Evolutionary conservation across 768 basidiomycete species (phyloP), one percentile per base, ranked within the genome.

Genomic region (Lactifluus hygrophoroides): DNA sequence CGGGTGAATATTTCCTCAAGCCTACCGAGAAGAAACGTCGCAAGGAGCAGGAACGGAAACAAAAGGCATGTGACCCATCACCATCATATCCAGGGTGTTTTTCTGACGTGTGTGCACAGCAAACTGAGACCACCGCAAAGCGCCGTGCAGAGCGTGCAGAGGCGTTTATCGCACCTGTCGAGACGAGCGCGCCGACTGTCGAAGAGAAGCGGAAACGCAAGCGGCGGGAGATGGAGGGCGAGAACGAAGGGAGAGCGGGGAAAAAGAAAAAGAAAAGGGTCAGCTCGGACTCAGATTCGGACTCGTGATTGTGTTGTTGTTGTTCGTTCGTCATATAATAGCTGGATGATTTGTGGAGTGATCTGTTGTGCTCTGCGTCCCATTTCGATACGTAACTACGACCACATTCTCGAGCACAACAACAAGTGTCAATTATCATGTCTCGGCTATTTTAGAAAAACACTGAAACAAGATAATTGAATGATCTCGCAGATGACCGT

Each of bases 1-100:
- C 88, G 2, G 96, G 96, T 74, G 96, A 98, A 68, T 98, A 98
- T 69, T 99, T 98, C 78, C 86, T 99, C 74, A 96, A 95, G 69
- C 75, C 88, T 17, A 78, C 82, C 58, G 90, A 98, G 69, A 95
- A 89, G 75, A 86, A 86, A 63, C 82, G 80, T 3, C 78, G 83
- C 35, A 90, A 93, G 66, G 78, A 80, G 32, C 80, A 79, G 56
- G 78, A 80, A 67, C 75, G 87, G 69, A 85, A 83, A 71, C 83
- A 92, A 69, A 92, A 90, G 81, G 89, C 85, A 52, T 32, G 71
- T 60, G 19, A 16, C 13, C 13, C 19, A 21, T 43, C 4, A 5
- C 13, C 4, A 23, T 6, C 21, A 35, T 4, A 9, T 14, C 11
- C 3, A 23, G 4, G n/a, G 3, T 23, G 21, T 23, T 9, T 3